Evolutionary conservation across 2,329 filamentous ascomycete genomes (phyloP), one percentile per base, ranked within the genome.

Genomic region (Hypoxylon sp.): DNA sequence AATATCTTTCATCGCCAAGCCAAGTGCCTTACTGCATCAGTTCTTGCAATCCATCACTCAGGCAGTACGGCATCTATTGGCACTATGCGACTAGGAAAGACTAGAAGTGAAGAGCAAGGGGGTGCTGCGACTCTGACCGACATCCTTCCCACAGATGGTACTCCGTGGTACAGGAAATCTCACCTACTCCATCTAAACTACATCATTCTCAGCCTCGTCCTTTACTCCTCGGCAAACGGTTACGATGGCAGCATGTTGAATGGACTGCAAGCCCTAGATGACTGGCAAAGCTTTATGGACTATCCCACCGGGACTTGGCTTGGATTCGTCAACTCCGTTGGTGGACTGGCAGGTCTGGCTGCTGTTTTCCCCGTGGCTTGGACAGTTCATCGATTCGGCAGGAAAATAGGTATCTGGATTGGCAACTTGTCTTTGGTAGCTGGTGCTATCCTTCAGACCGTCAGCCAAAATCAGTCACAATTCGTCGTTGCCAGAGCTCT

Each of bases 361-460:
- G 58, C 75, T 23, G 66, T 79, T n/a, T 63, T 63, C n/a, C 55
- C 68, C 15, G 61, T 63, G 3, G 75, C 76, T n/a, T 60, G 52
- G 38, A 32, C 69, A 38, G 64, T 61, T 6, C 66, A 71, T 43
- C 58, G 54, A 20, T 63, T 63, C 26, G 67, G 69, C 11, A 62
- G 69, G 17, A 65, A 64, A 37, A 49, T 46, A 13, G 42, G 57
- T 9, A 52, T 70, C 5, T 32, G 57, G 7, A 43, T 44, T 11
- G 73, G 72, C 8, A 64, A 68, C 17, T 42, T 70, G 42, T 59
- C 72, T 26, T 68, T 75, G 42, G 61, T 70, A 36, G 50, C 70
- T 16, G 72, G 66, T 5, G 63, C 72, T 2, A 61, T 65, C 9
- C 62, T 76, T 4, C 73, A 76, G 44, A 67, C 69, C 2, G 66